These are phyloP conservation scores for Streptanthus diversifolius DNA, from an alignment of 345 rosid genomes.

Conservation along the genomic window DNA sequence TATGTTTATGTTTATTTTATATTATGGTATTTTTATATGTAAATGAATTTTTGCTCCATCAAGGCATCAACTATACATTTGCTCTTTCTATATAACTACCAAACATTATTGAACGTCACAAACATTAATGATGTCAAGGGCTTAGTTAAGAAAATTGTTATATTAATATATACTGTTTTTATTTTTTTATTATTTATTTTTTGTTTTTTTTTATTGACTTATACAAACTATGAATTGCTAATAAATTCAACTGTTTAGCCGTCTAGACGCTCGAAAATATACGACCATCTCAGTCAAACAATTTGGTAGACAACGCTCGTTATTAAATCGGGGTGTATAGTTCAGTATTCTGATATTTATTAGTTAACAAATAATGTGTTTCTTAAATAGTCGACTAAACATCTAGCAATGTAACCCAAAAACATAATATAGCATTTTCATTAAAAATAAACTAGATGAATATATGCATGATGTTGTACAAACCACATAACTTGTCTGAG, in stretches of 20 bases:
- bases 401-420: neutral
- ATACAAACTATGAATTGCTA: neutral
- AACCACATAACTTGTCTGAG: neutral
- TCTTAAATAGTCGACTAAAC: neutral
- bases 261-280: conserved; percentile 3
- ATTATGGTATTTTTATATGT: neutral
- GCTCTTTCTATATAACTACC: conserved; percentile 20
- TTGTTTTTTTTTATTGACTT: neutral
- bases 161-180: neutral
- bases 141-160: neutral
- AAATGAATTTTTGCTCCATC: neutral
- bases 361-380: neutral
- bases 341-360: neutral
- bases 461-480: neutral
- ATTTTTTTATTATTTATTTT: neutral
- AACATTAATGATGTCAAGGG: conserved; percentile 16
- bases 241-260: neutral
- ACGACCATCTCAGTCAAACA: conserved; percentile 13
- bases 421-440: too few species aligned
- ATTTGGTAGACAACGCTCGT: neutral
- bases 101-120: conserved; percentile 28
- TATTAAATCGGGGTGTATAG: neutral
- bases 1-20: neutral
- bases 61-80: conserved; percentile 19
- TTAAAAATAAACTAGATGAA: neutral